Evolutionary conservation across 2,329 filamentous ascomycete genomes (phyloP), one percentile per base, ranked within the genome.

Genomic region (Verticillium nubilum): DNA sequence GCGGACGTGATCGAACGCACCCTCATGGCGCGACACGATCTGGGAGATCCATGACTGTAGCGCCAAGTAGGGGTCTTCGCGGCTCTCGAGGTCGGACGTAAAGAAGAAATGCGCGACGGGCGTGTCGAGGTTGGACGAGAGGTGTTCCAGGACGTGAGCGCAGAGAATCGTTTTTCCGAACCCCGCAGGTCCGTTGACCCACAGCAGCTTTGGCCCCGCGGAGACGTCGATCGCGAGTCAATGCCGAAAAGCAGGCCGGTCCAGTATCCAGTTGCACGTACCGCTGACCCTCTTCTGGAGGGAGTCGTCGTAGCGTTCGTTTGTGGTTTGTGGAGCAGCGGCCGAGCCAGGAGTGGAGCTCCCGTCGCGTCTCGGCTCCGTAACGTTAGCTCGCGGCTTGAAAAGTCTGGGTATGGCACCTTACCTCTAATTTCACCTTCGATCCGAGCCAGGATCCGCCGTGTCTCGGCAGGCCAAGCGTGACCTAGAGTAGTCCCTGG

Each of bases 131-230:
- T 12, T 53, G 0, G 47, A 6, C 0, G 54, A 52, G 0, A 74
- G 17, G 29, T 70, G 42, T 13, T 73, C 50, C 0, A 71, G 57
- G 0, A 76, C 29, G 6, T 60, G 64, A 2, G 73, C 66, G 55
- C 69, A 70, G 0, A 74, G 60, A 0, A 74, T 50, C 0, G 73
- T 75, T 58, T 75, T 75, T 1, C 72, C 72, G 17, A 69, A 73
- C 0, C 72, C 69, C 25, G 68, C 59, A 29, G 64, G 65, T 2
- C 70, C 70, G 52, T 69, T 61, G 13, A 74, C 65, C 73, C 73
- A 75, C 0, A 74, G 60, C 1, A 72, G 0, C 9, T 65, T 66
- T 5, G 35, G 12, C 1, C 28, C 29, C 2, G 35, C 17, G n/a
- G 50, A 26, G 25, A 42, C 56, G 7, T 57, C 52, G 10, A 52